A percentile compares a stretch with the other conserved stretches of the same genome.
phyloP scores from a whole-genome alignment of 177 flowering plant species.

The Viscum album region DNA sequence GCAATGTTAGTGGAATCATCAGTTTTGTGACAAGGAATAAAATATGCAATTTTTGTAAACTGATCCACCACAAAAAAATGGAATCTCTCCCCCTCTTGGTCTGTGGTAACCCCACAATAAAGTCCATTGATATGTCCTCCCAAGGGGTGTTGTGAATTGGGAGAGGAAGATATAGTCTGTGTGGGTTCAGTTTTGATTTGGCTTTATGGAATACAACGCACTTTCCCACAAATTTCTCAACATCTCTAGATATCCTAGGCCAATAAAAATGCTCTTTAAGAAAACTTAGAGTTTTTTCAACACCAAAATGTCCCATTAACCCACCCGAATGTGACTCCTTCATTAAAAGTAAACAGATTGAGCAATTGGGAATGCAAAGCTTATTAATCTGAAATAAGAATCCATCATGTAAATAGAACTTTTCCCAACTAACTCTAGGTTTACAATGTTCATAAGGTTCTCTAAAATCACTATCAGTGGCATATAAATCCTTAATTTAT shows the following conservation, averaged over 20 bases:
- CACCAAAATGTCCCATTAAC: background rate
- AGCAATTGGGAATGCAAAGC: background rate
- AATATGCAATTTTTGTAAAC: background rate
- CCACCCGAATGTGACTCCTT: background rate
- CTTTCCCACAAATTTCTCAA: background rate
- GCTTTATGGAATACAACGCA: background rate
- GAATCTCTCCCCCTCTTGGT: background rate
- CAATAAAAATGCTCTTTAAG: background rate
- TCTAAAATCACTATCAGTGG: background rate
- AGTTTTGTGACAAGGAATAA: background rate
- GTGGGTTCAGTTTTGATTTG: background rate
- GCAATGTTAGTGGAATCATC: background rate
- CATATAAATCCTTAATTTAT: background rate
- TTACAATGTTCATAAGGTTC: background rate
- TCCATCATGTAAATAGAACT: background rate
- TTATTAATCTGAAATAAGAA: background rate
- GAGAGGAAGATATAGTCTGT: background rate
- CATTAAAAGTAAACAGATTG: background rate
- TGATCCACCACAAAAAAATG: background rate
- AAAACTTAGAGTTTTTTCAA: background rate
- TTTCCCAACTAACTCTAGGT: background rate
- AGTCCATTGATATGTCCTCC: background rate
- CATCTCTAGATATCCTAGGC: background rate
- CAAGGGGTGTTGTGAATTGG: background rate
- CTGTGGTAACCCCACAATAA: background rate